Percentiles rank a stretch among this genome's conserved stretches.
Conservation (phyloP, 1,139 yeast species). For the Magnusiomyces paraingens region DNA sequence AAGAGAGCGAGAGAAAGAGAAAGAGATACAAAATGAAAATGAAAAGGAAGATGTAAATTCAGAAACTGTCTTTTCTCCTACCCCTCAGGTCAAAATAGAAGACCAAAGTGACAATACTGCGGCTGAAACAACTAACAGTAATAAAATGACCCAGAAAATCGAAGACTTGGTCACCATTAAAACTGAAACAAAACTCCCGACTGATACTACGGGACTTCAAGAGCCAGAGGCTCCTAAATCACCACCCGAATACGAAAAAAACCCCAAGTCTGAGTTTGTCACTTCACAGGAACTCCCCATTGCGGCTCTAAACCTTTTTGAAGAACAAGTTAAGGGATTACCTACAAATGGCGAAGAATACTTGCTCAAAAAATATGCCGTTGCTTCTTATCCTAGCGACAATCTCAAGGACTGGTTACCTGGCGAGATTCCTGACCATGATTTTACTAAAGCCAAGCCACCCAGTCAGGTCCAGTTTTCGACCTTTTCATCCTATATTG, state of each 20-base stretch:
- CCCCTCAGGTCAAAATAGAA: background rate
- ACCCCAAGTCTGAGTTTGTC: slow-evolving; percentile 76
- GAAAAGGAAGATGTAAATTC: no score
- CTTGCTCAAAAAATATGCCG: slow-evolving; percentile 73
- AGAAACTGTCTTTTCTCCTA: background rate
- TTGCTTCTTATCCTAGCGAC: slow-evolving; percentile 76
- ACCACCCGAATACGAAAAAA: slow-evolving; percentile 52
- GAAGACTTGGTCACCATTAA: slow-evolving; percentile 6
- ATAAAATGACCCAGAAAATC: no score
- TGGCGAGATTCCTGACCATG: slow-evolving; percentile 81
- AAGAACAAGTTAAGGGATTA: slow-evolving; percentile 48
- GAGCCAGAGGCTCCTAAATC: slow-evolving; percentile 11
- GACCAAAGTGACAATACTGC: background rate
- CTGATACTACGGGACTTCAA: slow-evolving; percentile 11
- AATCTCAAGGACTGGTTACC: slow-evolving; percentile 75
- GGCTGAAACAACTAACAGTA: no score
- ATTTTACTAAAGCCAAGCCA: slow-evolving; percentile 81
- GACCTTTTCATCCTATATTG: slow-evolving; percentile 79
- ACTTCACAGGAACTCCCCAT: slow-evolving; percentile 64
- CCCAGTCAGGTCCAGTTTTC: slow-evolving; percentile 87
- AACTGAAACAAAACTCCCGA: slow-evolving; percentile 7
- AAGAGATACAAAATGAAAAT: no score
- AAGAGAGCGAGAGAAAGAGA: background rate
- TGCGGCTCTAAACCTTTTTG: slow-evolving; percentile 64
- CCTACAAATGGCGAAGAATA: slow-evolving; percentile 65